phyloP scores from a whole-genome alignment of 1,284 basidiomycete species.

The Microbotryomycetes sp. region DNA sequence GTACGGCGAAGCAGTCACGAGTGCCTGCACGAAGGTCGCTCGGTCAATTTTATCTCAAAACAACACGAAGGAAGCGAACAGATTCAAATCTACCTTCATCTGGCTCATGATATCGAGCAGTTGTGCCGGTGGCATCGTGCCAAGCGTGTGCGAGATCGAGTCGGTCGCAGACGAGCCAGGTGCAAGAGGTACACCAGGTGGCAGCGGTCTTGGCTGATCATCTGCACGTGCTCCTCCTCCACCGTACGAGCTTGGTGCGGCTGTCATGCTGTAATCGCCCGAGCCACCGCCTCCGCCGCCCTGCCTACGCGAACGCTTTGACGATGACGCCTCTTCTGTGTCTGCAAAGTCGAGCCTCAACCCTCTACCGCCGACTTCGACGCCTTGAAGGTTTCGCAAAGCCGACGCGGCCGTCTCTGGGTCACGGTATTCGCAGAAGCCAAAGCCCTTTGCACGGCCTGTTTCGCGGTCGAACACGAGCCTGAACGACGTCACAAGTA shows the following conservation, averaged over 20 bases:
- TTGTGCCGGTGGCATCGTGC: conserved; percentile 71
- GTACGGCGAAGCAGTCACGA: conserved; percentile 83
- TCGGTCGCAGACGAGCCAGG: conserved; percentile 73
- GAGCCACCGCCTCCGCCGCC: conserved; percentile 52
- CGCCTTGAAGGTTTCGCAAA: conserved; percentile 74
- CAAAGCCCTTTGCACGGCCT: conserved; percentile 92
- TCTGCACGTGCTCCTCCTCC: conserved; percentile 5
- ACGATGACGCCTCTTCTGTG: conserved; percentile 43
- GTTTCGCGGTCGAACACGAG: conserved; percentile 93
- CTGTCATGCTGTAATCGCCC: conserved; percentile 55
- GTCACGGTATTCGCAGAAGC: conserved; percentile 47
- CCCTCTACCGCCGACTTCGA: conserved; percentile 69
- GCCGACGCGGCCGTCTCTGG: conserved; percentile 83
- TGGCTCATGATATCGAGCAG: conserved; percentile 92
- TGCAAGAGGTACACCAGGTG: conserved; percentile 67
- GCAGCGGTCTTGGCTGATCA: conserved; percentile 45
- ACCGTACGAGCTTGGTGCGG: conserved; percentile 46
- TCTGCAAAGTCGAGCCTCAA: conserved; percentile 67
- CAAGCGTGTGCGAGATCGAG: conserved; percentile 78
- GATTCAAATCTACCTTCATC: conserved; percentile 70
- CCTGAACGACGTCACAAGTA: conserved; percentile 45
- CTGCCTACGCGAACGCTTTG: conserved; percentile 21
- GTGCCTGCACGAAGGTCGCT: conserved; percentile 51
- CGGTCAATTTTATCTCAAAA: not conserved
- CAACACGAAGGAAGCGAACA: not conserved